phyloP scores from a whole-genome alignment of 2,329 filamentous ascomycete genomes.

The Xylariaceae sp. region DNA sequence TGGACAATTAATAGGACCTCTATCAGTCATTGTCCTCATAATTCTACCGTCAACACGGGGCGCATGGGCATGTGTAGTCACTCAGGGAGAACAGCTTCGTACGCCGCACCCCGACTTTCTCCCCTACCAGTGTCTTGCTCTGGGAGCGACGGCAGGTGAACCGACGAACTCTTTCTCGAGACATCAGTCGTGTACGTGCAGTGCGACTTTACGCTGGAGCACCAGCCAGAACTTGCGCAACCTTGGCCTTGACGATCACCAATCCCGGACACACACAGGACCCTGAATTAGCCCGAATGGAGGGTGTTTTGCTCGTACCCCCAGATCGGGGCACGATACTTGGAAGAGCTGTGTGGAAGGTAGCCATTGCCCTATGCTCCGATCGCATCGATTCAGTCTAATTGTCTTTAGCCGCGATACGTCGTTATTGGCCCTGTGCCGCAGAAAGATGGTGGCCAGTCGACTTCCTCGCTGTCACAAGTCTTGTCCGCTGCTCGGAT shows the following conservation, averaged over 20 bases:
- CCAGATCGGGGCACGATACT: slow-evolving; percentile 51
- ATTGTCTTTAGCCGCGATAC: slow-evolving; percentile 49
- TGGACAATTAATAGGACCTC: too few relatives aligned
- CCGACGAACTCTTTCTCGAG: too few relatives aligned
- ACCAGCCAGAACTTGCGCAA: slow-evolving; percentile 10
- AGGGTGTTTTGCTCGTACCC: slow-evolving; percentile 46
- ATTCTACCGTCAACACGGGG: too few relatives aligned
- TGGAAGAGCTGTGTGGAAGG: slow-evolving; percentile 52
- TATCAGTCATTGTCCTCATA: too few relatives aligned
- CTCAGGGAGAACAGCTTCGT: too few relatives aligned
- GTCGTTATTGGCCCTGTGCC: slow-evolving; percentile 49
- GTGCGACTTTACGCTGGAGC: too few relatives aligned
- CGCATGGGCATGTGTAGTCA: too few relatives aligned
- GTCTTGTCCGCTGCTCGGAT: slow-evolving; percentile 36
- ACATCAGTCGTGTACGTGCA: too few relatives aligned
- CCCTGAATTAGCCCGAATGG: slow-evolving; percentile 34
- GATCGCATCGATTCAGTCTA: slow-evolving; percentile 8
- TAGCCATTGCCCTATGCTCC: slow-evolving; percentile 22
- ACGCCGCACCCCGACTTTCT: too few relatives aligned
- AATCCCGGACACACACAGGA: slow-evolving; percentile 8
- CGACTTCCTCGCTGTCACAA: slow-evolving; percentile 38
- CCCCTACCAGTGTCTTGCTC: too few relatives aligned
- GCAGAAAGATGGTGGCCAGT: slow-evolving; percentile 33
- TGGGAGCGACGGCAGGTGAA: too few relatives aligned
- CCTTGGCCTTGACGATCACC: slow-evolving; percentile 12